phyloP scores from a whole-genome alignment of 257 asterid genomes.

The Catharanthus roseus region DNA sequence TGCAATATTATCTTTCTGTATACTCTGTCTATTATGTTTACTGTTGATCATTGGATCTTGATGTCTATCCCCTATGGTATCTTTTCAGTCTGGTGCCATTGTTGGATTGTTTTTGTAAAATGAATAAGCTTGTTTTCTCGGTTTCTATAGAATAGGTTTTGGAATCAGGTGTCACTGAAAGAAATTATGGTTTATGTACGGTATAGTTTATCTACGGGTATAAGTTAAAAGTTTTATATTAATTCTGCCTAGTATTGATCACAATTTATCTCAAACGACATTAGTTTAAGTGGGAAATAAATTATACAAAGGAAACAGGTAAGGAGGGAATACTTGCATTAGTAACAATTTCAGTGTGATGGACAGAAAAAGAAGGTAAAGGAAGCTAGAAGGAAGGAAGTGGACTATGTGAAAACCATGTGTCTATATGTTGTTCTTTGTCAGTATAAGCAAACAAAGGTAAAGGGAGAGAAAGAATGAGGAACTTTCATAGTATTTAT shows the following conservation, averaged over 20 bases:
- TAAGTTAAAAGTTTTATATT: too few species aligned
- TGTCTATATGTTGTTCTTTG: neutral
- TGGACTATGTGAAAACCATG: neutral
- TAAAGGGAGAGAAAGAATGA: too few species aligned
- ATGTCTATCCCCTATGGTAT: neutral
- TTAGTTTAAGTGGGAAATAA: neutral
- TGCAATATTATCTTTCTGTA: neutral
- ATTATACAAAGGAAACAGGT: neutral
- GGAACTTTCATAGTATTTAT: neutral
- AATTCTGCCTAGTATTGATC: neutral
- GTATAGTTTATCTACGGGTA: neutral
- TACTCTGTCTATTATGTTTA: neutral
- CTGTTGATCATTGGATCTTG: neutral
- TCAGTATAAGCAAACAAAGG: neutral
- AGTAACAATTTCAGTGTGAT: neutral
- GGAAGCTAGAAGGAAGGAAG: neutral
- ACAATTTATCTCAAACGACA: neutral
- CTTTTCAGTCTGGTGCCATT: neutral
- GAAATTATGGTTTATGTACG: too few species aligned
- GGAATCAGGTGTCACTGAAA: neutral
- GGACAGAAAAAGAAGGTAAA: neutral
- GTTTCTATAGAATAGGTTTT: neutral
- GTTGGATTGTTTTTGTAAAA: neutral
- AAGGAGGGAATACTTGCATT: neutral
- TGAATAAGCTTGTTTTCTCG: neutral